Evolutionary conservation across 176 grass and related monocot genomes (phyloP), one percentile per base, ranked within the genome.

Genomic region (Leersia perrieri): DNA sequence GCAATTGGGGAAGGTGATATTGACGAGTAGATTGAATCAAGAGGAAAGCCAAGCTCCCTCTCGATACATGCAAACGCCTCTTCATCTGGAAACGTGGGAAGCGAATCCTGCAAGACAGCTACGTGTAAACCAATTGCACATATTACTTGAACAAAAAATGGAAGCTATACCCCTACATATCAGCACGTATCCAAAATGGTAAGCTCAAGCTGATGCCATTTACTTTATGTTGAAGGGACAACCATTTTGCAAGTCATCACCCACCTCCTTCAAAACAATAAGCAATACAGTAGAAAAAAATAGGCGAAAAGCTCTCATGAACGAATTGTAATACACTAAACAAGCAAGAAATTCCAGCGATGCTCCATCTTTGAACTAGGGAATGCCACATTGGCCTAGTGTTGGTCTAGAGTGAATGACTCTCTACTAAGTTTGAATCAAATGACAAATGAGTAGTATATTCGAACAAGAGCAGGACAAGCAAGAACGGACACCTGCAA

Each of bases 11-110:
- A 94, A 61, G 95, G 90, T 42, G 95, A 93, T 68, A 98, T 91
- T 62, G 40, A 3, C 2, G 84, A 98, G 79, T 91, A 98, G 14
- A 93, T 89, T 9, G 86, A 98, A 75, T 94, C 92, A 41, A 98
- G 74, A 77, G 92, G 55, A 47, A 89, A 72, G 1, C 95, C 92
- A 7, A 98, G 88, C 73, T 98, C 95, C 77, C 44, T 89, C 87
- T 98, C 95, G 4, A 98, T 93, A 88, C 92, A 95, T 2, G 86
- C 83, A 87, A 98, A 93, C 83, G 95, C 95, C 8, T 91, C 95
- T 77, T 85, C 83, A 80, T 98, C 88, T 7, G 95, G 95, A 89
- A 98, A 98, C 18, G 95, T 95, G 55, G 95, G 95, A 47, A 98
- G 92, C 10, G 92, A 94, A 77, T 98, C 95, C 95, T 98, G 88